Conservation (phyloP, 306 rosid genomes). For the Lupinus albus region DNA sequence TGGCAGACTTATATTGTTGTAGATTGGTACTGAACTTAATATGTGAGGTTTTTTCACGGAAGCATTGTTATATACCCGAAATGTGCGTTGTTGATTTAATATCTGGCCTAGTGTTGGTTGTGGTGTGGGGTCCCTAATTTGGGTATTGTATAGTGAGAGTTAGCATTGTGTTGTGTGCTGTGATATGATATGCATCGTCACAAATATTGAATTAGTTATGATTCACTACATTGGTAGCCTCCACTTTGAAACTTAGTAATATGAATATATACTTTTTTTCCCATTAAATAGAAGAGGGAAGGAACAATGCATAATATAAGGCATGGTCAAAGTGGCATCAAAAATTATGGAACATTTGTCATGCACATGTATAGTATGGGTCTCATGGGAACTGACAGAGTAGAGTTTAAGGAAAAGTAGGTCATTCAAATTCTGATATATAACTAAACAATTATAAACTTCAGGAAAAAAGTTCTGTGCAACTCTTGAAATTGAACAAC, state of each 20-base stretch:
- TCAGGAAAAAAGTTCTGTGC: neutral
- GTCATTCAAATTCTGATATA: constrained; percentile 21
- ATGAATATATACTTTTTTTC: constrained; percentile 2
- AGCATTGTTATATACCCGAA: too few relatives aligned
- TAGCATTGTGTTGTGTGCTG: constrained; percentile 1
- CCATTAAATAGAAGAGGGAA: constrained; percentile 20
- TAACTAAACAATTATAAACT: neutral
- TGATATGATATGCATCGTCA: constrained; percentile 22
- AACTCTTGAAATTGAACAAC: constrained; percentile 5
- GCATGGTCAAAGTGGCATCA: constrained; percentile 37
- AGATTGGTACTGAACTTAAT: constrained; percentile 36
- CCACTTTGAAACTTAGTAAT: neutral
- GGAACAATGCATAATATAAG: neutral
- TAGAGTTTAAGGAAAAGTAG: constrained; percentile 17
- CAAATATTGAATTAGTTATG: constrained; percentile 34
- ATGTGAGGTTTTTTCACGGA: constrained; percentile 34
- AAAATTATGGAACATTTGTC: constrained; percentile 31
- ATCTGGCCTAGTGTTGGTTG: too few relatives aligned
- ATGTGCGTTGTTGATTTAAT: too few relatives aligned
- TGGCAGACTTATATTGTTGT: constrained; percentile 38
- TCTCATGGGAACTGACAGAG: constrained; percentile 11
- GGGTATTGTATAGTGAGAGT: constrained; percentile 5
- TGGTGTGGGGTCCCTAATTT: constrained; percentile 37
- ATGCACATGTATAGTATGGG: constrained; percentile 25
- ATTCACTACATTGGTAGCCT: constrained; percentile 16